phyloP scores from a whole-genome alignment of 371 early-diverging fungal genomes.

The Smittium mucronatum region DNA sequence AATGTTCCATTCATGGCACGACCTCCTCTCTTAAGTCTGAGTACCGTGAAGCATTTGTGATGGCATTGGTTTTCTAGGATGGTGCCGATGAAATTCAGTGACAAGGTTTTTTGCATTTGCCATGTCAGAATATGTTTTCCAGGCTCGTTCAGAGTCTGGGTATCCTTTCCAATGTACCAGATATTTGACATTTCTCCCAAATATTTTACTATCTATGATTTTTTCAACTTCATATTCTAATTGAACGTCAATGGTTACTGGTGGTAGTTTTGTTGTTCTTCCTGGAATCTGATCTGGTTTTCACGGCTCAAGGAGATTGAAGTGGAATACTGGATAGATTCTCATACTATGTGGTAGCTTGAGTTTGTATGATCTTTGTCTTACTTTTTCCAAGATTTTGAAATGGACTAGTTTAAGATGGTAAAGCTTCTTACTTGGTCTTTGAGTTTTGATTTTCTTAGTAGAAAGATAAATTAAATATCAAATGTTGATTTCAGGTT shows the following conservation, averaged over 20 bases:
- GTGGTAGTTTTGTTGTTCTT: slow-evolving; percentile 15
- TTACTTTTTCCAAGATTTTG: slow-evolving; percentile 16
- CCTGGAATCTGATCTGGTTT: slow-evolving; percentile 15
- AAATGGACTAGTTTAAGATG: slow-evolving; percentile 24
- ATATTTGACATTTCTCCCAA: slow-evolving; percentile 20
- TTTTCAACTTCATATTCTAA: slow-evolving; percentile 30
- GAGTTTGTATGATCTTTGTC: slow-evolving; percentile 18
- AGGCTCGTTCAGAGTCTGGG: slow-evolving; percentile 11
- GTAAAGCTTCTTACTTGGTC: slow-evolving; percentile 4
- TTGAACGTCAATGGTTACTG: slow-evolving; percentile 23
- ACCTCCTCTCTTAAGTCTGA: slow-evolving; percentile 13
- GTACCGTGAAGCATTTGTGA: slow-evolving; percentile 6
- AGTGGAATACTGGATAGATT: slow-evolving; percentile 32
- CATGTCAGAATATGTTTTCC: slow-evolving; percentile 14
- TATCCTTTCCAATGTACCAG: slow-evolving; percentile 27
- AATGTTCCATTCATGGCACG: slow-evolving; percentile 12
- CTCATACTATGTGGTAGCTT: slow-evolving; percentile 22
- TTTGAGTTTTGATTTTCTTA: slow-evolving; percentile 2
- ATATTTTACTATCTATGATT: slow-evolving; percentile 21
- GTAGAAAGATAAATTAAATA: neutral
- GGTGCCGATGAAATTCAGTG: neutral
- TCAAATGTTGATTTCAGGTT: slow-evolving; percentile 1
- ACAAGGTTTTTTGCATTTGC: slow-evolving; percentile 11
- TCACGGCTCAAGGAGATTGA: slow-evolving; percentile 18
- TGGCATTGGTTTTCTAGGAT: slow-evolving; percentile 14